Evolutionary conservation across 208 protist genomes (phyloP).

Genomic region (Trypanosoma theileri): DNA sequence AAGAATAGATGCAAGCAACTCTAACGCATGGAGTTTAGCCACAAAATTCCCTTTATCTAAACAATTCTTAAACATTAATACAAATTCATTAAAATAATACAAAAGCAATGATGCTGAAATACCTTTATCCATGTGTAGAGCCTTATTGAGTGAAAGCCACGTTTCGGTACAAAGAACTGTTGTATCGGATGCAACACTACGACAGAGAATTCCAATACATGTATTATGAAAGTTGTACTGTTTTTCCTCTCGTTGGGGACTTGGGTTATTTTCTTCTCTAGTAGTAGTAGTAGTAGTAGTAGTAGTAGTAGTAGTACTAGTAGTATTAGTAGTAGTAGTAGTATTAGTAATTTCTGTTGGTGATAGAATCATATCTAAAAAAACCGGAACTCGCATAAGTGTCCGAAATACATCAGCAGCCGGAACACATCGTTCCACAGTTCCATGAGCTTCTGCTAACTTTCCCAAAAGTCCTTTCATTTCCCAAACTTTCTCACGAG

Average conservation of each 20-base stretch:
- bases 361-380: conserved; percentile 29
- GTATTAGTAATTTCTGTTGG: not conserved
- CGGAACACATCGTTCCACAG: conserved; percentile 36
- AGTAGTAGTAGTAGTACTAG: not conserved
- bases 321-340: not conserved
- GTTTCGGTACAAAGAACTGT: conserved; percentile 47
- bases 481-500: not conserved
- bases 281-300: not conserved
- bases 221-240: conserved; percentile 18
- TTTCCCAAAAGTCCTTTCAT: conserved; percentile 23
- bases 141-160: conserved; percentile 42
- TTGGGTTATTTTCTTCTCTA: not conserved
- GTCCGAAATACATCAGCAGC: conserved; percentile 33
- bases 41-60: conserved; percentile 31
- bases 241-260: not conserved
- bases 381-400: conserved; percentile 21
- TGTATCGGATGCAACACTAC: conserved; percentile 23
- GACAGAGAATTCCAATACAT: conserved; percentile 30
- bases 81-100: conserved; percentile 38
- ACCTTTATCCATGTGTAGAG: conserved; percentile 34
- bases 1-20: conserved; percentile 34
- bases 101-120: conserved; percentile 36
- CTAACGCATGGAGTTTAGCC: conserved; percentile 34
- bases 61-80: conserved; percentile 22
- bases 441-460: conserved; percentile 34